Evolutionary conservation across 129 eudicot species (phyloP).

Genomic region (Glebionis coronaria): DNA sequence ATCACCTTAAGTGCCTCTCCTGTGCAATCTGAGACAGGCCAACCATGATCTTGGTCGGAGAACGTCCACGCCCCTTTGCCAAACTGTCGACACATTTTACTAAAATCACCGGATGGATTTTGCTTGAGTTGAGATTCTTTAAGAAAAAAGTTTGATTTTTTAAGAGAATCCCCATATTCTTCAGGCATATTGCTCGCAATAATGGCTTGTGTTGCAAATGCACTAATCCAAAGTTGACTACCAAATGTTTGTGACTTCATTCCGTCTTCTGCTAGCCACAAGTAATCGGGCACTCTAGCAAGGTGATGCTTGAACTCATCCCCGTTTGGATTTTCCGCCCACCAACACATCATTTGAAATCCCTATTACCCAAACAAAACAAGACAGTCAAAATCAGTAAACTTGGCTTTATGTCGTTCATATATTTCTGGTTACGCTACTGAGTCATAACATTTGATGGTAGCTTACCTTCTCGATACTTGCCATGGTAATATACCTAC

Average conservation of each 20-base stretch:
- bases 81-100: conserved; percentile 51
- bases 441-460: no score
- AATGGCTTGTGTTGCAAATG: conserved; percentile 61
- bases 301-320: conserved; percentile 60
- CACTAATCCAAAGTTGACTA: conserved; percentile 60
- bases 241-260: conserved; percentile 72
- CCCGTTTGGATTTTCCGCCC: conserved; percentile 63
- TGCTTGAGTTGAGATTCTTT: conserved; percentile 68
- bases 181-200: conserved; percentile 59
- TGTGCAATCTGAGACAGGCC: no score
- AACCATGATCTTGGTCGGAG: neutral
- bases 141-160: conserved; percentile 50
- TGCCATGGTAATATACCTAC: conserved; percentile 60
- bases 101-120: conserved; percentile 48
- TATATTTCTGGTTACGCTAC: no score
- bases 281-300: conserved; percentile 60
- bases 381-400: no score
- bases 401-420: no score
- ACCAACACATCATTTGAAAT: conserved; percentile 83
- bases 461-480: conserved; percentile 62
- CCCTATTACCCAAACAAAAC: conserved; percentile 22
- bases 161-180: conserved; percentile 69
- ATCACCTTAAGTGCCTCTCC: neutral
- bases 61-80: conserved; percentile 79
- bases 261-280: conserved; percentile 85